Percentiles rank a stretch among this genome's conserved stretches.
Evolutionary conservation across 305 asterid genomes (phyloP).

Genomic region (Ruellia speciosa): DNA sequence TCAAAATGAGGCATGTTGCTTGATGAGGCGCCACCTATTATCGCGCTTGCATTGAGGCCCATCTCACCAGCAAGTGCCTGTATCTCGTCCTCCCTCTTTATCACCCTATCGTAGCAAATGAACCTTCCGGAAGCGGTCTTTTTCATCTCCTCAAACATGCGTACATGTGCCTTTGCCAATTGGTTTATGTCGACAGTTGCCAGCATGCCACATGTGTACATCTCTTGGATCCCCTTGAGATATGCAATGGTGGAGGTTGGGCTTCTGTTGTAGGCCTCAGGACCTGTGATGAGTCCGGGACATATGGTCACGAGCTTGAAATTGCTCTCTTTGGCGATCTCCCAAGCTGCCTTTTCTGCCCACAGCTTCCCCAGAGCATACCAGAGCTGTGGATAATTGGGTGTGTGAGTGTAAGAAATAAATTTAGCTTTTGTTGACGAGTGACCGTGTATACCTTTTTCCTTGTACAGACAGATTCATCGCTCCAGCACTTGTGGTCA

Average conservation of each 20-base stretch:
- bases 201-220: conserved; percentile 52
- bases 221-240: conserved; percentile 68
- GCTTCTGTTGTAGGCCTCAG: conserved; percentile 38
- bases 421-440: not conserved
- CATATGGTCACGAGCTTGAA: conserved; percentile 67
- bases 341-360: conserved; percentile 76
- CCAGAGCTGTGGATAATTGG: conserved; percentile 55
- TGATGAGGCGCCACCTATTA: conserved; percentile 27
- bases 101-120: conserved; percentile 55
- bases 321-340: conserved; percentile 43
- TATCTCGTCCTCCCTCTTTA: conserved; percentile 42
- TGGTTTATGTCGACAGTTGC: conserved; percentile 49
- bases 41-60: conserved; percentile 27
- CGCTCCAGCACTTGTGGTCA: conserved; percentile 78
- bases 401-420: not conserved
- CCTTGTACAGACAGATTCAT: conserved; percentile 55
- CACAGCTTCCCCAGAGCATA: conserved; percentile 84
- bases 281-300: conserved; percentile 75
- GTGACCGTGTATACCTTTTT: conserved; percentile 47
- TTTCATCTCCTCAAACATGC: conserved; percentile 66
- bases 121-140: conserved; percentile 49
- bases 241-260: conserved; percentile 72
- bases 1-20: conserved; percentile 23
- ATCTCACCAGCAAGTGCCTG: conserved; percentile 44
- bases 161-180: conserved; percentile 66